These are phyloP conservation scores for Vitis cinerea DNA, from an alignment of 164 flowering plant species.

Conservation along the genomic window DNA sequence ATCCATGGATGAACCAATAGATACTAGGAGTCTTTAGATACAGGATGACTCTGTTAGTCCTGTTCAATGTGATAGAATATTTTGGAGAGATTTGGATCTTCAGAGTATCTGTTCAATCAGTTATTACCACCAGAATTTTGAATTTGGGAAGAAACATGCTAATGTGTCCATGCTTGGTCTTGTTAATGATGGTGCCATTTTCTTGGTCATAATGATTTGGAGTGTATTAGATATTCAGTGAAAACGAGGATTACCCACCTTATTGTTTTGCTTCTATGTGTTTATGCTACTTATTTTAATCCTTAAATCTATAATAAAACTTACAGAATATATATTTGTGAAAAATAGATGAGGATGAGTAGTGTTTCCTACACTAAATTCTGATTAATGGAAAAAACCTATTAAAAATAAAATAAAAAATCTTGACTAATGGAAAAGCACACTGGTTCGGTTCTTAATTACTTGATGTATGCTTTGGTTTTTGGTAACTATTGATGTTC, in stretches of 20 bases:
- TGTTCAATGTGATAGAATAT: background rate
- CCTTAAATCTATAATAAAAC: background rate
- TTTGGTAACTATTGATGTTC: background rate
- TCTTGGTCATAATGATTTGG: background rate
- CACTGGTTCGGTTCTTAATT: background rate
- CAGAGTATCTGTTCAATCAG: background rate
- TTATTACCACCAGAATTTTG: background rate
- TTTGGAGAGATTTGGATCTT: background rate
- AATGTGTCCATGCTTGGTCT: background rate
- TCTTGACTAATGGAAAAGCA: background rate
- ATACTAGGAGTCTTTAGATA: background rate
- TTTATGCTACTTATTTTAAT: background rate
- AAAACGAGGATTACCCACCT: background rate
- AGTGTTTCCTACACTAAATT: background rate
- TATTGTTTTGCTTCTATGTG: background rate
- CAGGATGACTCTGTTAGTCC: background rate
- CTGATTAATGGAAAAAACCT: background rate
- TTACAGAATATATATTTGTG: background rate
- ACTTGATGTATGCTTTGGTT: background rate
- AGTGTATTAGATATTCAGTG: background rate
- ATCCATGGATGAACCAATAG: background rate
- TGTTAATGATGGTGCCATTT: background rate
- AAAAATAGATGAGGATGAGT: conserved; percentile 1
- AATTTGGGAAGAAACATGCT: background rate
- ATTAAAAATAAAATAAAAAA: no score